Evolutionary conservation across 306 rosid genomes (phyloP), one percentile per base, ranked within the genome.

Genomic region (Vigna angularis): DNA sequence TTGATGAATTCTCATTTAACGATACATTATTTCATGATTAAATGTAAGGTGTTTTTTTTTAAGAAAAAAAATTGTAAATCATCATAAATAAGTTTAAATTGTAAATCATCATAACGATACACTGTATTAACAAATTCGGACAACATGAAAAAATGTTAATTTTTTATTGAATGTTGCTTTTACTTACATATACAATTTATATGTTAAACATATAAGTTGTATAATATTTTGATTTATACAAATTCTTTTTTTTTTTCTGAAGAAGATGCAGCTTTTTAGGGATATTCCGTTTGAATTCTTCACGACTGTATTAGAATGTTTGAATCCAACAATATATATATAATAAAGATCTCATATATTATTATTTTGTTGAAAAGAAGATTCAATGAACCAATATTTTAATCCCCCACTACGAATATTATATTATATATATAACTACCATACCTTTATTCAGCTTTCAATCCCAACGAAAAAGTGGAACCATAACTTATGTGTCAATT

Each of bases 381-480:
- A 62, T 28, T 24, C 28, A 61, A 26, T 16, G 13, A 66, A 66
- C 11, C 8, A 67, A 57, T 58, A 28, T 38, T 69, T 69, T 57
- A 47, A 45, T 61, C 63, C 13, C 13, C 69, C 82, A 45, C 70
- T 30, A 45, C 2, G 50, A 56, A 56, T 69, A 77, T 58, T 67
- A 42, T 67, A 66, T 66, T 40, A 40, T 40, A 40, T 40, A 53
- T 77, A 42, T 28, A 32, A 77, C 49, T 57, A 20, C 66, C 51
- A 18, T 32, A 44, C 38, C 66, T 45, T 32, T 20, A 45, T 47
- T 56, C 18, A 56, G 40, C 47, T 77, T 40, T 4, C 55, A 48
- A 56, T 53, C 72, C 81, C 74, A 77, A 67, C n/a, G 13, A 77
- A 77, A 40, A 6, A 55, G 68, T 40, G 48, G 58, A 67, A 55